These are phyloP conservation scores for Eruca vesicaria DNA, from an alignment of 441 rosid genomes.

Conservation along the genomic window DNA sequence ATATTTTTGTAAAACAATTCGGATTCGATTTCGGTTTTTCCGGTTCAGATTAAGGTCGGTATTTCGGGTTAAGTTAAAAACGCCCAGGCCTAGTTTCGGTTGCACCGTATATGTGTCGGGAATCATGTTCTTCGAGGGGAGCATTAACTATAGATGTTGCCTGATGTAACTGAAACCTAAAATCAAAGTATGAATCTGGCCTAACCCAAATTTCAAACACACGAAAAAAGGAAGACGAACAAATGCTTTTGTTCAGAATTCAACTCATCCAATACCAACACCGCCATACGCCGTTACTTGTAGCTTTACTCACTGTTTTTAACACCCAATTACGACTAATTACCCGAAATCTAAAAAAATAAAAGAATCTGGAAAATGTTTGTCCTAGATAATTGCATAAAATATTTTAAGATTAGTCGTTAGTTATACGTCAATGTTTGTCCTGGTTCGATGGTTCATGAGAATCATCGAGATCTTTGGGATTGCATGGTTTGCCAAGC, in stretches of 20 bases:
- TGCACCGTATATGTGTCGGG: constrained; percentile 16
- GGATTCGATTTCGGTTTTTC: no score
- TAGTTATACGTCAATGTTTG: not conserved
- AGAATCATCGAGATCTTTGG: not conserved
- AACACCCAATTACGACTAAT: not conserved
- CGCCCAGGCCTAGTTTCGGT: no score
- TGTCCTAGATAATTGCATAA: not conserved
- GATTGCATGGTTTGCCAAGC: not conserved
- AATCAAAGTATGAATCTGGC: constrained; percentile 26
- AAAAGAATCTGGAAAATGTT: not conserved
- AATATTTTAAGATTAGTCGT: not conserved
- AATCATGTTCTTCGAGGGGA: constrained; percentile 29
- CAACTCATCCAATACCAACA: not conserved
- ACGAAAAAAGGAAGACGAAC: not conserved
- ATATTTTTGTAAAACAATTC: no score
- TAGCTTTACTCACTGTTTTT: not conserved
- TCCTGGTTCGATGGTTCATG: not conserved
- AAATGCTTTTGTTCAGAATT: constrained; percentile 7
- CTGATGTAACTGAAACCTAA: constrained; percentile 34
- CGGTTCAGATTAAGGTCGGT: no score
- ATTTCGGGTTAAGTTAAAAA: no score
- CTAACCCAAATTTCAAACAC: constrained; percentile 8
- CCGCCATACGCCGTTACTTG: not conserved
- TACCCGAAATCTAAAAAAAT: not conserved
- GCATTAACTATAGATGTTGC: constrained; percentile 31